Evolutionary conservation across 1,284 basidiomycete species (phyloP).

Genomic region (Porodaedalea pini): DNA sequence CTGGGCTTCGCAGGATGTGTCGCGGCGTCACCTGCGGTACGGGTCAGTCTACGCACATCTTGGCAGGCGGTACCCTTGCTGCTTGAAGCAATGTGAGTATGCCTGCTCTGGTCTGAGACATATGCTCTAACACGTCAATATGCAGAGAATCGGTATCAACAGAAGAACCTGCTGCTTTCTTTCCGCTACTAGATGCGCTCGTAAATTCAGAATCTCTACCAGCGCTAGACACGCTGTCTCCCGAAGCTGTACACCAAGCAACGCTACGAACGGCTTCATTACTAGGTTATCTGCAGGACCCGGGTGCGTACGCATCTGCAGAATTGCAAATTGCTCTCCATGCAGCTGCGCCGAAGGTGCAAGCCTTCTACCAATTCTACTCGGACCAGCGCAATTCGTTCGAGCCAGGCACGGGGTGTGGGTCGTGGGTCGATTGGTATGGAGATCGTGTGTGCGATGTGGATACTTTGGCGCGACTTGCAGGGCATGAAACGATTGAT

Average conservation of each 20-base stretch:
- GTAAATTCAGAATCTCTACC: constrained; percentile 46
- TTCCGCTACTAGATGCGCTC: constrained; percentile 63
- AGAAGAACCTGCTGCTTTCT: constrained; percentile 66
- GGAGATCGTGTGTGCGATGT: constrained; percentile 73
- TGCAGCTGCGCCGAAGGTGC: constrained; percentile 64
- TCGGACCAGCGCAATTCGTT: constrained; percentile 33
- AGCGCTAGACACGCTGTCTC: constrained; percentile 36
- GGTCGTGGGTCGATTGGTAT: constrained; percentile 88
- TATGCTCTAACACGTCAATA: constrained; percentile 6
- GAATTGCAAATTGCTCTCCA: constrained; percentile 67
- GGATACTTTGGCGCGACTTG: constrained; percentile 56
- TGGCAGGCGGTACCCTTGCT: constrained; percentile 76
- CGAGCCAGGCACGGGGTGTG: constrained; percentile 47
- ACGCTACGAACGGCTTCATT: constrained; percentile 48
- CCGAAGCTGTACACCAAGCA: constrained; percentile 52
- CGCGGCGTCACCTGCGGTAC: constrained; percentile 62
- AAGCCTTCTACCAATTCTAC: constrained; percentile 71
- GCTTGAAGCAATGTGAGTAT: constrained; percentile 79
- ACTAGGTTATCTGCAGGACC: constrained; percentile 45
- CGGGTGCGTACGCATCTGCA: constrained; percentile 47
- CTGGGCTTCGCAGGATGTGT: constrained; percentile 8
- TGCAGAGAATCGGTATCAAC: constrained; percentile 58
- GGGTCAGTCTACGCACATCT: constrained; percentile 74
- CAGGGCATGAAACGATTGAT: constrained; percentile 54
- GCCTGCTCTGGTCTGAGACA: neutral